Conservation (phyloP, 495 filamentous ascomycete species). For the Chaetomium fimeti region DNA sequence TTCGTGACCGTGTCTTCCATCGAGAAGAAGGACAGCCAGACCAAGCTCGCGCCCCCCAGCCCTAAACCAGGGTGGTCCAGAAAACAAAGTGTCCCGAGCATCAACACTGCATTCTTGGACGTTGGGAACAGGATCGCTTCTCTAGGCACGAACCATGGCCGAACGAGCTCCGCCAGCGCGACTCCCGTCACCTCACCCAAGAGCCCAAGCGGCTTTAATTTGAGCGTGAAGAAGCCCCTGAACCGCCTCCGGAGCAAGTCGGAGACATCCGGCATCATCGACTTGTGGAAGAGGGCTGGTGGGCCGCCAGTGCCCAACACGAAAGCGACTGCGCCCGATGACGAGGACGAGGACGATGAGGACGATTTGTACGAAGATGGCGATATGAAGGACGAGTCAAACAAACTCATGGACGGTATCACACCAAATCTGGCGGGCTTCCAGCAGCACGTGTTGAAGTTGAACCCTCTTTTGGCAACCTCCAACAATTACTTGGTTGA, state of each 20-base stretch:
- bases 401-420: slow-evolving; percentile 53
- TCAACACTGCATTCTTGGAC: slow-evolving; percentile 64
- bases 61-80: slow-evolving; percentile 59
- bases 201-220: slow-evolving; percentile 41
- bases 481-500: slow-evolving; percentile 65
- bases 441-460: slow-evolving; percentile 65
- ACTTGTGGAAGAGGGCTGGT: slow-evolving; percentile 54
- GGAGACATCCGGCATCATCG: slow-evolving; percentile 54
- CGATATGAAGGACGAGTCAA: slow-evolving; percentile 48
- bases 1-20: slow-evolving; percentile 35
- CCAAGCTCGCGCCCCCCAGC: slow-evolving; percentile 53
- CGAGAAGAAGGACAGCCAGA: slow-evolving; percentile 48
- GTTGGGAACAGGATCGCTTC: slow-evolving; percentile 62
- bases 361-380: slow-evolving; percentile 53
- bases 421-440: slow-evolving; percentile 77
- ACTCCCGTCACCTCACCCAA: slow-evolving; percentile 54
- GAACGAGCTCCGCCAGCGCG: slow-evolving; percentile 58
- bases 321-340: slow-evolving; percentile 29
- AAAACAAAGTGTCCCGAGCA: slow-evolving; percentile 57
- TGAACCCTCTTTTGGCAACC: slow-evolving; percentile 59
- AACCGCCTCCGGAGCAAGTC: slow-evolving; percentile 71
- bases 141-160: slow-evolving; percentile 56
- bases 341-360: slow-evolving; percentile 46
- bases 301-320: slow-evolving; percentile 58
- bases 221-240: slow-evolving; percentile 53